Conservation (phyloP, 768 basidiomycete genomes). For the Auricularia auricula-judae region DNA sequence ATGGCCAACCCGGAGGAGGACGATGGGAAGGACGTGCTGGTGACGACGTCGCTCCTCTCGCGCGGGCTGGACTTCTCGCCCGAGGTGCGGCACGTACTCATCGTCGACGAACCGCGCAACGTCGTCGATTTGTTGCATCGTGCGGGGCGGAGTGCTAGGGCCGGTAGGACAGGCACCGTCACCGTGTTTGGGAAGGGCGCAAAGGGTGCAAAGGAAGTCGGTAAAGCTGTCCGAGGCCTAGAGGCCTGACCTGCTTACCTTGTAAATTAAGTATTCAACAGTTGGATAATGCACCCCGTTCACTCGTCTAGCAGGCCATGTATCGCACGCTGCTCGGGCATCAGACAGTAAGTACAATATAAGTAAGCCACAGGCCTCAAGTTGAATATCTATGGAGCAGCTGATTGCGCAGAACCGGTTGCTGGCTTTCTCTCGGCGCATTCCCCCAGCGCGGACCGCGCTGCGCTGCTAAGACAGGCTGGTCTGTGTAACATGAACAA, state of each 20-base stretch:
- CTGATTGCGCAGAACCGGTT: no score
- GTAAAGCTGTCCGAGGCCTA: not conserved
- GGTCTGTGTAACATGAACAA: no score
- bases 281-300: no score
- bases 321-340: no score
- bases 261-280: no score
- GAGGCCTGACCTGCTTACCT: not conserved
- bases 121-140: slow-evolving; percentile 89
- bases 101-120: slow-evolving; percentile 80
- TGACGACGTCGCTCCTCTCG: slow-evolving; percentile 86
- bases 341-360: no score
- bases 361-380: no score
- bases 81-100: slow-evolving; percentile 68
- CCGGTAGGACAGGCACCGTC: slow-evolving; percentile 24
- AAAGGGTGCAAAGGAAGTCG: not conserved
- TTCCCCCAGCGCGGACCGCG: no score
- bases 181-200: not conserved
- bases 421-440: no score
- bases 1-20: slow-evolving; percentile 7
- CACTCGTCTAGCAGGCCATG: no score
- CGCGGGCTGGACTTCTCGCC: slow-evolving; percentile 84
- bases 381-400: no score
- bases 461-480: no score
- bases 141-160: slow-evolving; percentile 73
- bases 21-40: slow-evolving; percentile 51